phyloP scores from a whole-genome alignment of 2,329 filamentous ascomycete genomes.

The Pseudogymnoascus sp. region DNA sequence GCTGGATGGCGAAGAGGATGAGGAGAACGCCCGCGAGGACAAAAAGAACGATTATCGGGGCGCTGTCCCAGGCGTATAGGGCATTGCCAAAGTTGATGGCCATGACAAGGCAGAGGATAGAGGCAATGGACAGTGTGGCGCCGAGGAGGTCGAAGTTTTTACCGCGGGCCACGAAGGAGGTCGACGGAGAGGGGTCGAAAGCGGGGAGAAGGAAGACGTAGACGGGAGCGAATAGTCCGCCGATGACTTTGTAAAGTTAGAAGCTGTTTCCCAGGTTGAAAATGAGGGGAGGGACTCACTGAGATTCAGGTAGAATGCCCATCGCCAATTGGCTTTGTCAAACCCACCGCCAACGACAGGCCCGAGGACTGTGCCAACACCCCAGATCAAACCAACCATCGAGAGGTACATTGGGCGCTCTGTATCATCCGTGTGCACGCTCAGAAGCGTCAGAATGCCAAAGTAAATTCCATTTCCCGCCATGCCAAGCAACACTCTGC shows the following conservation, averaged over 20 bases:
- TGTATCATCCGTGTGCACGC: conserved; percentile 13
- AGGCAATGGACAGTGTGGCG: conserved; percentile 23
- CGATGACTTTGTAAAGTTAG: background rate
- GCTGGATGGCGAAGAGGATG: conserved; percentile 11
- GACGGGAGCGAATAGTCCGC: conserved; percentile 13
- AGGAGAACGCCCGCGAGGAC: conserved; percentile 36
- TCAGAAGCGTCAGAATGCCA: conserved; percentile 15
- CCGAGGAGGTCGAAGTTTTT: conserved; percentile 31
- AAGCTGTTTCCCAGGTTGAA: background rate
- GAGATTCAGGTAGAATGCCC: conserved; percentile 32
- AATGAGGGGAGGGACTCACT: background rate
- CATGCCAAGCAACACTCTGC: conserved; percentile 22
- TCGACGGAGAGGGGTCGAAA: background rate
- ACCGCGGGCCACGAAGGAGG: background rate
- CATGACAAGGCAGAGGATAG: conserved; percentile 22
- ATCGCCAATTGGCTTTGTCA: conserved; percentile 30
- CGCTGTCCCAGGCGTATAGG: conserved; percentile 21
- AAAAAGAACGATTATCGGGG: conserved; percentile 22
- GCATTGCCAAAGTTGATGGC: conserved; percentile 25
- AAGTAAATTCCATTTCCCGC: conserved; percentile 13
- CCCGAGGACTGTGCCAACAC: conserved; percentile 18
- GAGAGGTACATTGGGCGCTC: conserved; percentile 17
- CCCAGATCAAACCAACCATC: conserved; percentile 18
- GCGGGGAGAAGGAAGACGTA: conserved; percentile 20
- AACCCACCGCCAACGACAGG: conserved; percentile 28